Base-by-base conservation (phyloP, 2,329 filamentous ascomycete species). In the Cladobotryum mycophilum region DNA sequence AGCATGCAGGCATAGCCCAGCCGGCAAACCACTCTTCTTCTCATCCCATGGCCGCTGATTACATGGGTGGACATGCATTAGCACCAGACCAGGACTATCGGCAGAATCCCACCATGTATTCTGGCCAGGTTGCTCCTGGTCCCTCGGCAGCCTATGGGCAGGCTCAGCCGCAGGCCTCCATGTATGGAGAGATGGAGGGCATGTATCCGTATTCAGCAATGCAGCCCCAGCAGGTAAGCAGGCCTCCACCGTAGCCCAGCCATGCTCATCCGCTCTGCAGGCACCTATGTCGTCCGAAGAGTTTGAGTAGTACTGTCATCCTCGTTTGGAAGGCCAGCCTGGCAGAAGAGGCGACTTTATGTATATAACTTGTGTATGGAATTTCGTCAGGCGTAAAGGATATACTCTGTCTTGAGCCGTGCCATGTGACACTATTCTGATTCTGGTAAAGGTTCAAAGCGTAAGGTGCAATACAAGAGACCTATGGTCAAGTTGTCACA, bases 151-250 rank as follows among this genome's bases (percentile, higher is more conserved):
- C 81, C 12, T 95, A 95, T 65, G 87, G 85, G 13, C 89, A 93
- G 62, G 80, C 86, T 42, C 85, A 88, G 59, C 81, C 85, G 52
- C 75, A 82, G 56, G 60, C 64, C 3, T 59, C 61, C 18, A 95
- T 96, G 79, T 96, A 90, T 64, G 79, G 84, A 50, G 84, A 86
- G 51, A 85, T 91, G 69, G 84, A 89, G 55, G 83, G 82, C 56
- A 96, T 96, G 78, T 97, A 97, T 58, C 80, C 80, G 37, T 95
- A 95, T 66, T 79, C 85, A 13, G 74, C 83, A 55, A 88, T 96
- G 79, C 84, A 86, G 60, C 81, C 87, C 56, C 89, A 95, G 68
- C 88, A 90, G 75, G 88, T 91, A 76, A 67, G 80, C 70, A n/a
- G 25, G 18, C 2, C 14, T 40, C 13, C 17, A n/a, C n/a, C 34